Evolutionary conservation across 192 early-diverging fungal species (phyloP), one percentile per base, ranked within the genome.

Genomic region (Chytriomyces sp.): DNA sequence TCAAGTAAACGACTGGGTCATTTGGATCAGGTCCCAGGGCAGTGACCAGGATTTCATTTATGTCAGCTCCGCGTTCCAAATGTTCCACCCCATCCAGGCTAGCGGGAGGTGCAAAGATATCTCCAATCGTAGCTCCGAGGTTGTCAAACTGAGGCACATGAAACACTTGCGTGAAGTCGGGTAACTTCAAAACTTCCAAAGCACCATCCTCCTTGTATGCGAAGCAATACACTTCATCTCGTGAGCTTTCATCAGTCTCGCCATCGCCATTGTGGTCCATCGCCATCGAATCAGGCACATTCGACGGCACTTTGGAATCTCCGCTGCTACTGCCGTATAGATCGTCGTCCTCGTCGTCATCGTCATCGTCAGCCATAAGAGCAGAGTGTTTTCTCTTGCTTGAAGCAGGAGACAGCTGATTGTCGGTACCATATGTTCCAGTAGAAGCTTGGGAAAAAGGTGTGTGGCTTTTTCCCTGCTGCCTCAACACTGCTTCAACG

Each of bases 21-120:
- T 84, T 44, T 2, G 19, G 49, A 49, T 80, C 72, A 33, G 81
- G 73, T 32, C 92, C 92, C 70, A 94, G 78, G 62, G 84, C 80
- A 32, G 84, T 80, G 72, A 94, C 77, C 22, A 88, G 25, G 62
- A 94, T 86, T 70, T 94, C 92, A 54, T 88, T 81, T 33, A 93
- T 85, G 33, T 91, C 82, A 17, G 68, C 75, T 12, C 82, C 76
- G 26, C 70, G 17, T 25, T 67, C 54, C 8, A 22, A 6, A 12
- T 41, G 30, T 17, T 12, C 26, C 10, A 6, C 19, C 12, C 88
- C 81, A 59, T 89, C 73, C n/a, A n/a, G n/a, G 52, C 37, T 56
- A n/a, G 19, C 31, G 55, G 25, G 32, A 26, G 7, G 4, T 10
- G 8, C 70, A 70, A 62, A 40, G 7, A 34, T 14, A 49, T 76